phyloP scores from a whole-genome alignment of 2,329 filamentous ascomycete species.

The Apiospora phragmitis region DNA sequence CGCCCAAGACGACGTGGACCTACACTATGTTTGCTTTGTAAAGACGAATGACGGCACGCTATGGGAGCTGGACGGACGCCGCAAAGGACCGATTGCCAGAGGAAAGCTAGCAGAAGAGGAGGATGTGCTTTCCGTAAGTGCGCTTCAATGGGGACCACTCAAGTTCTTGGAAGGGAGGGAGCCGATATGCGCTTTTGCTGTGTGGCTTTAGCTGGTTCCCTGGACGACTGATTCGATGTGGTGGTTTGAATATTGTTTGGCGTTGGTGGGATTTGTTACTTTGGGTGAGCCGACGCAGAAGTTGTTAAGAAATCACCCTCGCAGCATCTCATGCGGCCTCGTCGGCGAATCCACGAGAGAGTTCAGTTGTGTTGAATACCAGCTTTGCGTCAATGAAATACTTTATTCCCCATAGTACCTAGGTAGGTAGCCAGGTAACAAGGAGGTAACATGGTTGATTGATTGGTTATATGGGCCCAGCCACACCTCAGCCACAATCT shows the following conservation, averaged over 20 bases:
- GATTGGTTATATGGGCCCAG: background rate
- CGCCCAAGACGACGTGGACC: constrained; percentile 79
- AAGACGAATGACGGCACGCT: constrained; percentile 66
- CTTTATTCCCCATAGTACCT: background rate
- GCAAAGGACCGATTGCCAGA: constrained; percentile 57
- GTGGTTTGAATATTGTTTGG: background rate
- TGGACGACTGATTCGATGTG: constrained; percentile 34
- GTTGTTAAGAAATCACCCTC: background rate
- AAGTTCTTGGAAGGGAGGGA: constrained; percentile 58
- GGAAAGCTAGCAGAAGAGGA: constrained; percentile 60
- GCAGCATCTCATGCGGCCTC: background rate
- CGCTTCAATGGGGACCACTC: constrained; percentile 67
- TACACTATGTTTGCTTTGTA: constrained; percentile 96
- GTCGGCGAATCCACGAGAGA: background rate
- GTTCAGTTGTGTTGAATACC: background rate
- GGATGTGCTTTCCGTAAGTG: constrained; percentile 74
- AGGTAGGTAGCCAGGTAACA: background rate
- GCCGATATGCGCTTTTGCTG: constrained; percentile 60
- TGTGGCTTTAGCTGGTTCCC: constrained; percentile 52
- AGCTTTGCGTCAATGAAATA: background rate
- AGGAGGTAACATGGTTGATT: background rate
- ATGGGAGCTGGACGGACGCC: constrained; percentile 61
- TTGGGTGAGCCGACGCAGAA: background rate
- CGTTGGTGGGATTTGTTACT: background rate
- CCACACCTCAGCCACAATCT: background rate